phyloP scores from a whole-genome alignment of 140 eudicot species.

The Cichorium intybus region DNA sequence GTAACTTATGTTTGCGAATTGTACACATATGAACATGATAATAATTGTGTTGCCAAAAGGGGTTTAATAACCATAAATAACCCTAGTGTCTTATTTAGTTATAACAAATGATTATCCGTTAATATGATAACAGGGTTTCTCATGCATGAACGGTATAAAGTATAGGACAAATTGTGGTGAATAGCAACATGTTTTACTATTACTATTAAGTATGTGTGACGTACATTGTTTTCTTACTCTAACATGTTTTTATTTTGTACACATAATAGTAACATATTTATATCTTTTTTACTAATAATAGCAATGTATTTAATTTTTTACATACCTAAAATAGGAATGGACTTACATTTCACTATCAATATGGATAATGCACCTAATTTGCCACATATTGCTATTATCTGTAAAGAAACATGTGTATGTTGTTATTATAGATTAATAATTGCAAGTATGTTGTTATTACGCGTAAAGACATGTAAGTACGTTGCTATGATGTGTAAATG shows the following conservation, averaged over 20 bases:
- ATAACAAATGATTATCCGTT: background rate
- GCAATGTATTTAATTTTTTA: no score
- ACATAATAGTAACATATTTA: no score
- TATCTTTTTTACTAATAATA: no score
- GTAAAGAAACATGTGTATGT: background rate
- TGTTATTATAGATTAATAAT: background rate
- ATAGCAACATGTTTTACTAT: no score
- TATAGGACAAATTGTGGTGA: background rate
- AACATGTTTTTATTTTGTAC: no score
- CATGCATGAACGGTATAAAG: background rate
- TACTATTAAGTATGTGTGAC: no score
- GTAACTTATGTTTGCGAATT: no score
- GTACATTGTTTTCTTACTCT: no score
- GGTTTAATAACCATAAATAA: background rate
- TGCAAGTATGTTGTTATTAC: background rate
- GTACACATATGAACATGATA: background rate
- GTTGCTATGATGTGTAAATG: no score
- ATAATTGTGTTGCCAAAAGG: background rate
- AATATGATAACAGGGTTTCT: background rate
- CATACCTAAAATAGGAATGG: no score
- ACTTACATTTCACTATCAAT: background rate
- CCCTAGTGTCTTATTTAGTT: background rate
- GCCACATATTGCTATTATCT: background rate
- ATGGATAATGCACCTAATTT: background rate
- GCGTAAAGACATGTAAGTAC: background rate